These are phyloP conservation scores for Pseudocercospora musae DNA, from an alignment of 2,329 filamentous ascomycete genomes.

Conservation along the genomic window DNA sequence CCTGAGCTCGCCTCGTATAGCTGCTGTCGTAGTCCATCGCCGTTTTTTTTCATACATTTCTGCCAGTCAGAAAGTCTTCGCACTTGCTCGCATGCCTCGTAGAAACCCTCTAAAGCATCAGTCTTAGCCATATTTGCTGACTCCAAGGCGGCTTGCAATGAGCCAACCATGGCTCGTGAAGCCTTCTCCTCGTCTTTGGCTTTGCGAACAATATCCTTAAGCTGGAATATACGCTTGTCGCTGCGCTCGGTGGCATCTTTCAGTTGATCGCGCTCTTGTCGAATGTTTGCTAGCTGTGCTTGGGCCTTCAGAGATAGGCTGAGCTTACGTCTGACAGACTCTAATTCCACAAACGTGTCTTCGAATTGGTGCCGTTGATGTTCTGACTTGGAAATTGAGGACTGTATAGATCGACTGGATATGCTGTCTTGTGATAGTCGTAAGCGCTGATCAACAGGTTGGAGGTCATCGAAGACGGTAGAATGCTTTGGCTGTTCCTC, in stretches of 20 bases:
- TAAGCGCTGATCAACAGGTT: neutral
- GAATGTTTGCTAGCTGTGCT: constrained; percentile 34
- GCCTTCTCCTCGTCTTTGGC: constrained; percentile 38
- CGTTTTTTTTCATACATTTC: neutral
- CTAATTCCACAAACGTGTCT: constrained; percentile 35
- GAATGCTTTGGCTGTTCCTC: constrained; percentile 13
- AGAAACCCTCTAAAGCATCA: constrained; percentile 36
- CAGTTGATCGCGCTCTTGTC: constrained; percentile 40
- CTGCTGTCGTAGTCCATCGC: neutral
- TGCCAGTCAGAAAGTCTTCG: neutral
- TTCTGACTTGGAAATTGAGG: constrained; percentile 27
- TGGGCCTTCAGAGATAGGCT: constrained; percentile 35
- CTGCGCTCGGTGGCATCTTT: constrained; percentile 37
- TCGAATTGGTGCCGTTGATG: constrained; percentile 30
- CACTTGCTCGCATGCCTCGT: constrained; percentile 35
- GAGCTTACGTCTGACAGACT: constrained; percentile 40
- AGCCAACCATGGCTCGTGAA: constrained; percentile 38
- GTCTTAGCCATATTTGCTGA: constrained; percentile 42
- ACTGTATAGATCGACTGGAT: constrained; percentile 14
- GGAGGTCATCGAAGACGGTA: neutral
- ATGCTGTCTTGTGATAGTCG: neutral
- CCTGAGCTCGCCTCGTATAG: neutral
- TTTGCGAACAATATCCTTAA: constrained; percentile 41
- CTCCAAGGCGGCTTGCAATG: constrained; percentile 40
- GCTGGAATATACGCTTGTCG: constrained; percentile 38